A percentile compares a stretch with the other conserved stretches of the same genome.
These are phyloP conservation scores for Aurantiochytrium sp. DNA, from an alignment of 108 stramenopile genomes.

Conservation along the genomic window DNA sequence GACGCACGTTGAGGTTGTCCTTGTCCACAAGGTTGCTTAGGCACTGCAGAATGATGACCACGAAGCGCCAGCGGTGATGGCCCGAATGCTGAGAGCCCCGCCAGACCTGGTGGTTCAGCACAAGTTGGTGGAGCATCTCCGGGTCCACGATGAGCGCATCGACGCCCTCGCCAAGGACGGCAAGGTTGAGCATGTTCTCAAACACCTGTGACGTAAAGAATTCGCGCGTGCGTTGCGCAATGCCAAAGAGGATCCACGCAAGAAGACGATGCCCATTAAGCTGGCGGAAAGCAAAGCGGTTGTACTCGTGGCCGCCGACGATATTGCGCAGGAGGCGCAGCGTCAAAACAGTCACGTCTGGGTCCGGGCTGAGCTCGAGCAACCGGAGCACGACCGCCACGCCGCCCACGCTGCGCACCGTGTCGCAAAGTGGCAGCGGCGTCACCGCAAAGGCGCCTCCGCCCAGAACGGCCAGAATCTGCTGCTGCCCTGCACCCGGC, in stretches of 20 bases:
- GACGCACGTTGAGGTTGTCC: conserved; percentile 4
- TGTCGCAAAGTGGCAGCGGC: neutral
- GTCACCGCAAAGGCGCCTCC: conserved; percentile 19
- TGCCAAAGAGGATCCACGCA: conserved; percentile 18
- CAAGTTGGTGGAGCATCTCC: conserved; percentile 20
- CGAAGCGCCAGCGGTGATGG: neutral
- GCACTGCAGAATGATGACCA: conserved; percentile 9
- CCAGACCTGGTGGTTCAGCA: conserved; percentile 15
- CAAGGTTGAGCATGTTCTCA: conserved; percentile 27
- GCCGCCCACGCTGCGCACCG: conserved; percentile 3
- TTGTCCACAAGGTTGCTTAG: conserved; percentile 7
- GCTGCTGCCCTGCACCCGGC: neutral
- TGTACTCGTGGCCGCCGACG: conserved; percentile 6
- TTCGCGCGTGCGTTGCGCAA: neutral
- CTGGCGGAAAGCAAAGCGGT: conserved; percentile 19
- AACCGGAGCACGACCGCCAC: neutral
- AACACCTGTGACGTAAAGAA: neutral
- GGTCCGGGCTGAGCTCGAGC: neutral
- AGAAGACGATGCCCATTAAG: neutral
- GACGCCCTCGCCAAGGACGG: neutral
- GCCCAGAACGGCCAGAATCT: neutral
- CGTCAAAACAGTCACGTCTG: neutral
- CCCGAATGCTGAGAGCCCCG: neutral
- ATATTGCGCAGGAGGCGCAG: neutral
- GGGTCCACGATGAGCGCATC: neutral